phyloP scores from a whole-genome alignment of 805 yeast species.

The Scheffersomyces ergatensis region DNA sequence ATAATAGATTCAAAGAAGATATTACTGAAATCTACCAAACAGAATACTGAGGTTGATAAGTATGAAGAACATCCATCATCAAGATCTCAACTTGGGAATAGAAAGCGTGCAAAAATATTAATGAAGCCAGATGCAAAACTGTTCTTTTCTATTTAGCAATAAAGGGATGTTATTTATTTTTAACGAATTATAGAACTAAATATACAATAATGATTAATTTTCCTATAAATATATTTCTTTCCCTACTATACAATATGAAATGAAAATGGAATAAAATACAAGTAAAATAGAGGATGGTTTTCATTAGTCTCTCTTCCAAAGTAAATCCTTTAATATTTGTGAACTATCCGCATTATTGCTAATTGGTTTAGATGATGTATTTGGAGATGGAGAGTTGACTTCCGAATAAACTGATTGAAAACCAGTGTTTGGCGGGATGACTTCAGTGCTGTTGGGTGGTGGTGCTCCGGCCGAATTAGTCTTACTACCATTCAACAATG shows the following conservation, averaged over 20 bases:
- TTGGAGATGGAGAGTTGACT: neutral
- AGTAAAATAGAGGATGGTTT: neutral
- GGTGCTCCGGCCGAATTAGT: neutral
- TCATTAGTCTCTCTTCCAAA: conserved; percentile 1
- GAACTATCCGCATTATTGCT: neutral
- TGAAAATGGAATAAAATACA: neutral
- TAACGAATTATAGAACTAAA: neutral
- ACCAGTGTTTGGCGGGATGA: neutral
- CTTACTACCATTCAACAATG: conserved; percentile 15
- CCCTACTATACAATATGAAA: no score
- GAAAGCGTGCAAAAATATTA: neutral
- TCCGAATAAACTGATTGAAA: neutral
- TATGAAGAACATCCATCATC: no score
- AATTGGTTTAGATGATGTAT: neutral
- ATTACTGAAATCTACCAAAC: no score
- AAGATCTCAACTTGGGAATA: no score
- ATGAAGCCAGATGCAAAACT: conserved; percentile 8
- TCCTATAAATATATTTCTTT: no score
- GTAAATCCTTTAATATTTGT: conserved; percentile 4
- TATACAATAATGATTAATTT: no score
- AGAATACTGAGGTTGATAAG: no score
- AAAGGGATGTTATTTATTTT: neutral
- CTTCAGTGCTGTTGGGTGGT: neutral
- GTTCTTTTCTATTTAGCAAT: conserved; percentile 7
- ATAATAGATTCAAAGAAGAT: no score